Base-by-base conservation (phyloP, 352 stramenopile genomes). In the Phytophthora rubi region DNA sequence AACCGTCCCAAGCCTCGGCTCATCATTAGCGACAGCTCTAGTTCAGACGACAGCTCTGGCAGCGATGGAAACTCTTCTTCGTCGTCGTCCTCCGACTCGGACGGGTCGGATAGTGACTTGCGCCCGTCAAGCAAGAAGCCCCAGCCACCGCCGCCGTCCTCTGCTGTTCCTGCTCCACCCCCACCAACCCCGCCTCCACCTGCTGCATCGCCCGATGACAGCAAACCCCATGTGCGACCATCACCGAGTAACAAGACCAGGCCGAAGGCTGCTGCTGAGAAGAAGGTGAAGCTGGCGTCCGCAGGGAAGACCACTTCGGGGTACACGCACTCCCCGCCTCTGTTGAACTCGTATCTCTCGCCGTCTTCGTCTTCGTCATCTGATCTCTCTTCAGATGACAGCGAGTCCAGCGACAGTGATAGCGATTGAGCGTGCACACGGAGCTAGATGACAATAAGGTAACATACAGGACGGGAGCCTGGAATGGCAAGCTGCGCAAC, bases 321-420 rank as follows among this genome's bases (percentile, higher is more conserved):
- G 28, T 82, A 76, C 58, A 63, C 65, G 6, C 72, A 84, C 42
- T 80, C 79, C 7, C 72, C 73, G 15, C 70, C 79, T 18, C 52
- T 89, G 61, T 56, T 90, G 53, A 84, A 88, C 59, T 80, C 83
- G 57, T 91, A 90, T 58, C 70, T 87, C 18, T 94, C 86, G 42
- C 69, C 80, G 30, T 77, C 75, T n/a, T 87, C 84, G 37, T 94
- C 84, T 23, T 94, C 88, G 13, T 96, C 89, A 53, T 96, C 89
- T 44, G 88, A 90, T 63, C 92, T 89, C 68, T 96, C 84, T n/a
- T 92, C 85, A 0, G 74, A 59, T 55, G 85, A 88, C 30, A 95
- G 87, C 62, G 85, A 93, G 16, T 93, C 84, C 45, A 81, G 73
- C 62, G 76, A 79, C 71, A 92, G 83, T 44, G 61, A 78, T 58